Conservation (phyloP, 805 yeast species). For the Wickerhamomyces bisporus region DNA sequence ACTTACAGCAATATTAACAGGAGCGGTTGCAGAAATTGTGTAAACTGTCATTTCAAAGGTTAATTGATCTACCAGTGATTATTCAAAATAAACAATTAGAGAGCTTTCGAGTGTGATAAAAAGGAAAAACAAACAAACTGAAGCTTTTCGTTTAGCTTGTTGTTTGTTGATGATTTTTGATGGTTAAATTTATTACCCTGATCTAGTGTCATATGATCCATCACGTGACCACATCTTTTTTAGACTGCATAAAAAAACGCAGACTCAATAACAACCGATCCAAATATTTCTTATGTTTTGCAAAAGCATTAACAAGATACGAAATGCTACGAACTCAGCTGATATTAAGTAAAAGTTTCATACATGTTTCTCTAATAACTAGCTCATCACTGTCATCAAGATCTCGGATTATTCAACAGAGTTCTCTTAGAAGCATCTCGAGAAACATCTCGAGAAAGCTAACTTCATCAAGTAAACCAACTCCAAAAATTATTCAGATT, state of each 20-base stretch:
- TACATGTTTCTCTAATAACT: neutral
- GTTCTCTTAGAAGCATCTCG: too few species aligned
- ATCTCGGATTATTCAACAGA: neutral
- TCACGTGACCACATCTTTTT: too few species aligned
- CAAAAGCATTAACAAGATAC: too few species aligned
- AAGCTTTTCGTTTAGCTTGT: neutral
- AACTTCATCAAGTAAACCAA: neutral
- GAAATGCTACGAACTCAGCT: neutral
- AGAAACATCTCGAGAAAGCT: too few species aligned
- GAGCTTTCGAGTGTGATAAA: neutral
- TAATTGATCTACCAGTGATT: too few species aligned
- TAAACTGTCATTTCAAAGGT: conserved; percentile 41
- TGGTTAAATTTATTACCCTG: neutral
- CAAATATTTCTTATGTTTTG: too few species aligned
- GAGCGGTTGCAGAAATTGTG: conserved; percentile 87
- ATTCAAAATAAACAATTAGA: neutral
- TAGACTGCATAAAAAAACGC: too few species aligned
- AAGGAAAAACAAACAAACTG: neutral
- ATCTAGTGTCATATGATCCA: too few species aligned
- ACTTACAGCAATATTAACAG: conserved; percentile 92
- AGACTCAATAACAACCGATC: too few species aligned
- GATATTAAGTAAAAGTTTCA: neutral
- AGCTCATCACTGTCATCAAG: neutral
- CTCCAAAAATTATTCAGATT: neutral
- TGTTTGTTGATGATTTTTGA: neutral